phyloP scores from a whole-genome alignment of 495 filamentous ascomycete species.

The Articulospora tetracladia region DNA sequence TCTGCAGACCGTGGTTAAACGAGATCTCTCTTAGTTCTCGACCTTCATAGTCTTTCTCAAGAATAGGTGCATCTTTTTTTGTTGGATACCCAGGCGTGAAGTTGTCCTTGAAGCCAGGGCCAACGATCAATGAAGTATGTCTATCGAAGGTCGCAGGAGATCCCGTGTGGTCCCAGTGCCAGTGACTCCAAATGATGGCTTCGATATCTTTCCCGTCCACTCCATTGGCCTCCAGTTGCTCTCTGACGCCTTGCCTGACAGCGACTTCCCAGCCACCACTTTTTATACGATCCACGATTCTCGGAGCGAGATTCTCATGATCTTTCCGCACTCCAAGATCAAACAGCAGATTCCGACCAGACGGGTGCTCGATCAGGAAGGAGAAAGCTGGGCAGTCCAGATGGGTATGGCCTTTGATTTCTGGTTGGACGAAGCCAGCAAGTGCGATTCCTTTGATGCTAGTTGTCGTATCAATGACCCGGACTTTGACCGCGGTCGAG shows the following conservation, averaged over 20 bases:
- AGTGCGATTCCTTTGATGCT: conserved; percentile 31
- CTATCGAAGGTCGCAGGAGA: conserved; percentile 46
- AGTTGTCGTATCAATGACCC: conserved; percentile 50
- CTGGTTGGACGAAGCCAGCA: conserved; percentile 35
- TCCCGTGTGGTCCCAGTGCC: conserved; percentile 59
- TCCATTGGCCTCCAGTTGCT: conserved; percentile 38
- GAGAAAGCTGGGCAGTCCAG: conserved; percentile 41
- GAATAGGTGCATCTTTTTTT: conserved; percentile 32
- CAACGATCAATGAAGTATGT: conserved; percentile 46
- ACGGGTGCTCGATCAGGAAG: conserved; percentile 45
- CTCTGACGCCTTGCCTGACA: conserved; percentile 36
- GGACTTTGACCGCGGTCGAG: conserved; percentile 42
- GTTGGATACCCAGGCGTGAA: conserved; percentile 43
- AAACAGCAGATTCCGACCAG: conserved; percentile 40
- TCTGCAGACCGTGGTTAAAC: conserved; percentile 31
- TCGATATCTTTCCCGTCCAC: conserved; percentile 43
- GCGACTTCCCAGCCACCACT: conserved; percentile 25
- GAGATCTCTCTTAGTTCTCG: conserved; percentile 35
- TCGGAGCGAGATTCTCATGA: conserved; percentile 39
- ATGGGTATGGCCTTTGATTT: conserved; percentile 36
- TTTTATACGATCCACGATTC: conserved; percentile 31
- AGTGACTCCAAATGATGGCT: conserved; percentile 56
- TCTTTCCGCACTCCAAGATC: conserved; percentile 53
- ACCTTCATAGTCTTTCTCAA: conserved; percentile 35
- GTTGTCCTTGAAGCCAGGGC: conserved; percentile 46